phyloP scores from a whole-genome alignment of 768 basidiomycete genomes.

The Sarcodon sp. region DNA sequence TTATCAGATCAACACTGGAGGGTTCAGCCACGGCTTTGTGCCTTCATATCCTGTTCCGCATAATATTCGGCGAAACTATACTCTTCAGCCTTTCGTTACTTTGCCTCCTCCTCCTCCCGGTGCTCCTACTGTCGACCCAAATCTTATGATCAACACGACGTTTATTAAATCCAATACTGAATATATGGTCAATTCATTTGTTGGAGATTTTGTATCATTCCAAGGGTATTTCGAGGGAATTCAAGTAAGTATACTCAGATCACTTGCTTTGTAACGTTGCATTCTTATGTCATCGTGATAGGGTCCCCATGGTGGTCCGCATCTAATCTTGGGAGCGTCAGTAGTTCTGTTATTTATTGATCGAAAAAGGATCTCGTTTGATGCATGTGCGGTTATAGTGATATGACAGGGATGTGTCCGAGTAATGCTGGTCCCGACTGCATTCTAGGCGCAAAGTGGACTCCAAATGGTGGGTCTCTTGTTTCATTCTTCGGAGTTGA shows the following conservation, averaged over 20 bases:
- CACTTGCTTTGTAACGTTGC: background rate
- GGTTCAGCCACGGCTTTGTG: slow-evolving; percentile 11
- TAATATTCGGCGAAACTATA: slow-evolving; percentile 20
- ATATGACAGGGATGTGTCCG: slow-evolving; percentile 18
- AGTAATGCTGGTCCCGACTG: background rate
- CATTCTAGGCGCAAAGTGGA: background rate
- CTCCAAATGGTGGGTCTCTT: background rate
- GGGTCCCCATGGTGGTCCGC: slow-evolving; percentile 20
- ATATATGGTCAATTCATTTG: slow-evolving; percentile 13
- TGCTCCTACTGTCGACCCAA: slow-evolving; percentile 6
- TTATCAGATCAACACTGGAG: slow-evolving; percentile 14
- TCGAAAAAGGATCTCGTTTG: no score
- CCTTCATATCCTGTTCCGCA: slow-evolving; percentile 21
- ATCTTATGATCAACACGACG: slow-evolving; percentile 12
- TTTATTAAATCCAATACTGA: slow-evolving; percentile 14
- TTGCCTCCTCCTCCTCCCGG: slow-evolving; percentile 3
- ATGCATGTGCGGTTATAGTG: background rate
- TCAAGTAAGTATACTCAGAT: slow-evolving; percentile 8
- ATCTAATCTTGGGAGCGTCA: slow-evolving; percentile 20
- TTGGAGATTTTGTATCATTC: slow-evolving; percentile 19
- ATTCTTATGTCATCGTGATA: slow-evolving; percentile 2
- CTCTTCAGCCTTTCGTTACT: slow-evolving; percentile 17
- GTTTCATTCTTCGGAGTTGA: background rate
- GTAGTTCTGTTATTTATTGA: no score
- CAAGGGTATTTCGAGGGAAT: slow-evolving; percentile 17